Evolutionary conservation across 495 filamentous ascomycete genomes (phyloP).

Genomic region (Penicillium roqueforti): DNA sequence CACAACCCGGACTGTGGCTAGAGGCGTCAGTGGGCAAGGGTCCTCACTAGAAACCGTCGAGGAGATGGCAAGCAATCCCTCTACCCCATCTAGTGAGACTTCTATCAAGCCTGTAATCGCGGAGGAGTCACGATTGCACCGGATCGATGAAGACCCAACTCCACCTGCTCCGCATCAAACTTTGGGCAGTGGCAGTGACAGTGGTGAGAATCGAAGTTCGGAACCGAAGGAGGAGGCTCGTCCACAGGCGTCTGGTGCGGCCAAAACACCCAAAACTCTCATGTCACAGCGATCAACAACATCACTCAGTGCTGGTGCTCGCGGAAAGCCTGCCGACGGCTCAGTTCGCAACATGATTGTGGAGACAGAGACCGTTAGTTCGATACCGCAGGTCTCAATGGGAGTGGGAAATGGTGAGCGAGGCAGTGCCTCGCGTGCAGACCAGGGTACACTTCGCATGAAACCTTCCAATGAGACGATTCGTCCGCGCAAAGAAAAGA

Average conservation of each 20-base stretch:
- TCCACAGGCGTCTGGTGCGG: slow-evolving; percentile 22
- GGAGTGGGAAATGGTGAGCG: slow-evolving; percentile 63
- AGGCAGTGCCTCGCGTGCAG: slow-evolving; percentile 46
- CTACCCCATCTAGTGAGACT: slow-evolving; percentile 59
- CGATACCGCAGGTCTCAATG: slow-evolving; percentile 83
- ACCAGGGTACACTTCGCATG: slow-evolving; percentile 71
- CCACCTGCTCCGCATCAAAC: slow-evolving; percentile 32
- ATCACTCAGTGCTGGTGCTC: slow-evolving; percentile 42
- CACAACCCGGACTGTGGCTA: slow-evolving; percentile 41
- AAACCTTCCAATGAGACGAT: slow-evolving; percentile 93
- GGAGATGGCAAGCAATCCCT: slow-evolving; percentile 74
- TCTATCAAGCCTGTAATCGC: slow-evolving; percentile 29
- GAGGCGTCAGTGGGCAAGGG: slow-evolving; percentile 61
- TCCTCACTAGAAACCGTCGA: slow-evolving; percentile 87
- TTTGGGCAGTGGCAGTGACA: slow-evolving; percentile 48
- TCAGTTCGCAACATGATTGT: slow-evolving; percentile 93
- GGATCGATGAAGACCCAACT: slow-evolving; percentile 40
- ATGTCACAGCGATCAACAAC: slow-evolving; percentile 48
- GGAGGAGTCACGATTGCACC: slow-evolving; percentile 35
- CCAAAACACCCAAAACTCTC: slow-evolving; percentile 28
- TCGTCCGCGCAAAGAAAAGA: slow-evolving; percentile 85
- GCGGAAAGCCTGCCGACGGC: slow-evolving; percentile 63
- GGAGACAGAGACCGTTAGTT: slow-evolving; percentile 92
- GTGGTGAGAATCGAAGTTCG: slow-evolving; percentile 45
- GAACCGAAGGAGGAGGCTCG: slow-evolving; percentile 36